Evolutionary conservation across 2,329 filamentous ascomycete species (phyloP).

Genomic region (Cladophialophora yegresii): DNA sequence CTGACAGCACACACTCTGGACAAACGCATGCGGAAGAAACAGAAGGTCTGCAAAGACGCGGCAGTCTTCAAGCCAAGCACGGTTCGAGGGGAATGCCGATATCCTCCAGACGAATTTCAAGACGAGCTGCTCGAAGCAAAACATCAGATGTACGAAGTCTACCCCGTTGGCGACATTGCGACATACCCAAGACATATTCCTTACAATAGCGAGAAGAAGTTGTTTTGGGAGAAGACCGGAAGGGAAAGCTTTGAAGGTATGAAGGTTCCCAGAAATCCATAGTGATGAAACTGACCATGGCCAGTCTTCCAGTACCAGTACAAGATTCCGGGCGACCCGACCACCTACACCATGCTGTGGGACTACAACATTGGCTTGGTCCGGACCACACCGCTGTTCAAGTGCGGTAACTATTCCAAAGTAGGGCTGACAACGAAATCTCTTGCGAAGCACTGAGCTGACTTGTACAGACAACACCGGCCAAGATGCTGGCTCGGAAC

Average conservation of each 20-base stretch:
- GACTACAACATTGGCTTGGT: slow-evolving; percentile 95
- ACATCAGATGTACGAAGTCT: slow-evolving; percentile 66
- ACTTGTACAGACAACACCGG: slow-evolving; percentile 73
- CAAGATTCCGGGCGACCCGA: slow-evolving; percentile 65
- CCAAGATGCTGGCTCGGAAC: slow-evolving; percentile 77
- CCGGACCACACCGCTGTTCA: slow-evolving; percentile 92
- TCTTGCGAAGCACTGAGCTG: slow-evolving; percentile 1
- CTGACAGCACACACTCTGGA: slow-evolving; percentile 8
- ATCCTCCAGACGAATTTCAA: slow-evolving; percentile 69
- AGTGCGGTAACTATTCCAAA: slow-evolving; percentile 84
- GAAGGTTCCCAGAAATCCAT: slow-evolving; percentile 28
- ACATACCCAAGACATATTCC: slow-evolving; percentile 75
- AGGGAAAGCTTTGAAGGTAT: slow-evolving; percentile 85
- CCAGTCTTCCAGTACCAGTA: slow-evolving; percentile 84
- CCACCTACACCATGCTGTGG: slow-evolving; percentile 82
- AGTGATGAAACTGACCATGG: slow-evolving; percentile 22
- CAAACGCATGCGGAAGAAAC: slow-evolving; percentile 42
- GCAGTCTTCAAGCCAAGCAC: slow-evolving; percentile 63
- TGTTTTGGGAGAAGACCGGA: slow-evolving; percentile 81
- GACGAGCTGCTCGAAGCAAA: slow-evolving; percentile 59
- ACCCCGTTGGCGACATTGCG: slow-evolving; percentile 63
- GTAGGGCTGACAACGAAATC: slow-evolving; percentile 50
- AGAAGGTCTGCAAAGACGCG: slow-evolving; percentile 67
- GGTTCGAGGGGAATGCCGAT: slow-evolving; percentile 69
- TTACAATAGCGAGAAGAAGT: slow-evolving; percentile 92